A percentile compares a stretch with the other conserved stretches of the same genome.
phyloP scores from a whole-genome alignment of 148 eudicot genomes.

The Vaccinium myrtillus region DNA sequence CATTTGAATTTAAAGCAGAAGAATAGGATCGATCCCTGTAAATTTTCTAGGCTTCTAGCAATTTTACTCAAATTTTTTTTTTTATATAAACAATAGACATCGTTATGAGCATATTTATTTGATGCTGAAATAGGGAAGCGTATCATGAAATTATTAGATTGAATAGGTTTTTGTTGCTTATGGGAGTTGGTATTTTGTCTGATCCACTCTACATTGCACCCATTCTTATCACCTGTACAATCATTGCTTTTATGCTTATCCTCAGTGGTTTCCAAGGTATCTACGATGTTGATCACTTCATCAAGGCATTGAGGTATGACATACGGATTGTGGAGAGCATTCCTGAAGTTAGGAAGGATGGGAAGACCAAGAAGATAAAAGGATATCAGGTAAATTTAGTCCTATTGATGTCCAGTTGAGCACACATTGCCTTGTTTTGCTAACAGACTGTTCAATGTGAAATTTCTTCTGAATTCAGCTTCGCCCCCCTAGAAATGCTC shows the following conservation, averaged over 20 bases:
- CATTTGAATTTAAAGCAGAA: background rate
- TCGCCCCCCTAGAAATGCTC: slow-evolving; percentile 91
- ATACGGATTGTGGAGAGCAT: slow-evolving; percentile 66
- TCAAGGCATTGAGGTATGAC: slow-evolving; percentile 70
- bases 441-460: background rate
- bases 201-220: background rate
- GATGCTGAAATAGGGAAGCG: background rate
- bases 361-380: slow-evolving; percentile 79
- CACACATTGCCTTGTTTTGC: background rate
- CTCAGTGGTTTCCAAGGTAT: slow-evolving; percentile 89
- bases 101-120: background rate
- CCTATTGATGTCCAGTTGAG: slow-evolving; percentile 8
- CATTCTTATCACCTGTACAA: background rate
- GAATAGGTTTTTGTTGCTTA: slow-evolving; percentile 2
- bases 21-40: background rate
- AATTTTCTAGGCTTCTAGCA: slow-evolving; percentile 5
- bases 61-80: background rate
- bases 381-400: slow-evolving; percentile 52
- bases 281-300: slow-evolving; percentile 91
- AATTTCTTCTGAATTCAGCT: slow-evolving; percentile 44
- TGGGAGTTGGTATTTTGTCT: slow-evolving; percentile 4
- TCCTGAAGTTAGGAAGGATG: slow-evolving; percentile 72
- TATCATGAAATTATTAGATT: background rate
- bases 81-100: background rate
- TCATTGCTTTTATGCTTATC: slow-evolving; percentile 24